These are phyloP conservation scores for Paraleonurus japonicus DNA, from an alignment of 257 asterid genomes.

Conservation along the genomic window DNA sequence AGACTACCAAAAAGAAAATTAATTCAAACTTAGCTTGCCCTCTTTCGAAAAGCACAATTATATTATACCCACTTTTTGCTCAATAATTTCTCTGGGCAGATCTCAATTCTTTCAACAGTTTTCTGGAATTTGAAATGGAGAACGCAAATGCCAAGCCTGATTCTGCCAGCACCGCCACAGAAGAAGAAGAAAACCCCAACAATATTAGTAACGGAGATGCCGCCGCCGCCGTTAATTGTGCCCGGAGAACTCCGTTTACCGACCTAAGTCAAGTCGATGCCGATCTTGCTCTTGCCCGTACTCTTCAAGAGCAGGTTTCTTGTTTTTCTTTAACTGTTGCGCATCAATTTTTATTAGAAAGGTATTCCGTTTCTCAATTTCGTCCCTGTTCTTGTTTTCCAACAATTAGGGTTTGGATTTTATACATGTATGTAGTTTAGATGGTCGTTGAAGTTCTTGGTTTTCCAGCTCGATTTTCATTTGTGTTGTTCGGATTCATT, in stretches of 20 bases:
- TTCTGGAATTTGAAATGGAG: slow-evolving; percentile 28
- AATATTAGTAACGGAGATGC: slow-evolving; percentile 22
- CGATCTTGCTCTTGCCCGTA: slow-evolving; percentile 90
- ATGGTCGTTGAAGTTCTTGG: background rate
- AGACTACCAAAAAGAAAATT: background rate
- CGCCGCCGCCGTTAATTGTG: slow-evolving; percentile 28
- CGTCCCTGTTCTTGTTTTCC: background rate
- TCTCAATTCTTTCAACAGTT: background rate
- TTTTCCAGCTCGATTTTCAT: background rate
- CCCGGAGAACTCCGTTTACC: slow-evolving; percentile 68
- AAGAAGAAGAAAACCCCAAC: slow-evolving; percentile 35
- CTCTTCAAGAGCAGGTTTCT: slow-evolving; percentile 79
- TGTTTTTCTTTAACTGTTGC: background rate
- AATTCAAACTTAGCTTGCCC: slow-evolving; percentile 16
- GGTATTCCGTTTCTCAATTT: background rate
- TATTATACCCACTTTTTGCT: slow-evolving; percentile 16
- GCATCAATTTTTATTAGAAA: background rate
- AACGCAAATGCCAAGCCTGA: slow-evolving; percentile 30
- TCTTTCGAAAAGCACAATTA: background rate
- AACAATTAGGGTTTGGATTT: slow-evolving; percentile 9
- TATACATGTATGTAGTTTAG: background rate
- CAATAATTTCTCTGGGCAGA: slow-evolving; percentile 1
- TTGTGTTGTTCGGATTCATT: background rate
- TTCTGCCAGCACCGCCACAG: slow-evolving; percentile 17
- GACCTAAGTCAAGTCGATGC: slow-evolving; percentile 86